Percentiles rank a stretch among this genome's conserved stretches.
Conservation (phyloP, 2,329 filamentous ascomycete genomes). For the Fusarium sp. region DNA sequence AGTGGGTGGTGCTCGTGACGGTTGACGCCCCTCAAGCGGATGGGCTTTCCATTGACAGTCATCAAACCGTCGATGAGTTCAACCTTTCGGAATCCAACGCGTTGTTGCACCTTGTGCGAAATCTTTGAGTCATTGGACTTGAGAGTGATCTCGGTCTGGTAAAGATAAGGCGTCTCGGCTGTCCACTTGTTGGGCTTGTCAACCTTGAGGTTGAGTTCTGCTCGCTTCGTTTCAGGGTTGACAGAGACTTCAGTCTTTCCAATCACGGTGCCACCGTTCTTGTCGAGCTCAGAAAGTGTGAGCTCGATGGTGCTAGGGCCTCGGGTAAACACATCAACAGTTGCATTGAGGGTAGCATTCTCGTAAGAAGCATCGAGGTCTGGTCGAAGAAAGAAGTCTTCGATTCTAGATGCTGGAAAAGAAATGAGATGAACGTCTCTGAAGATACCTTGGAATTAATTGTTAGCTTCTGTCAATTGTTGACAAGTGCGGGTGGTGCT, state of each 20-base stretch:
- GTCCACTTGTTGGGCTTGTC: conserved; percentile 72
- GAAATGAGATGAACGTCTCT: conserved; percentile 72
- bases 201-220: conserved; percentile 59
- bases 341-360: conserved; percentile 57
- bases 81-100: conserved; percentile 72
- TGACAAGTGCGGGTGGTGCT: conserved; percentile 57
- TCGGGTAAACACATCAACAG: conserved; percentile 54
- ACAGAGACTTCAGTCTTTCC: conserved; percentile 42
- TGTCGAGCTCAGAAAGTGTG: conserved; percentile 52
- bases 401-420: conserved; percentile 66
- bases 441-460: conserved; percentile 67
- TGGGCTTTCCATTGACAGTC: conserved; percentile 70
- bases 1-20: conserved; percentile 76
- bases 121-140: conserved; percentile 50
- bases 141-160: conserved; percentile 65
- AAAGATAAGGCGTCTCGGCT: conserved; percentile 72
- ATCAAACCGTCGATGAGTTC: conserved; percentile 72
- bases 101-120: conserved; percentile 57
- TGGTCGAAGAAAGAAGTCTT: conserved; percentile 68
- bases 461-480: conserved; percentile 48
- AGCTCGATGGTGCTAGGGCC: conserved; percentile 52
- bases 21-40: conserved; percentile 71
- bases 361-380: conserved; percentile 64
- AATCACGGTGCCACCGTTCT: conserved; percentile 49
- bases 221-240: conserved; percentile 38